A percentile compares a stretch with the other conserved stretches of the same genome.
Evolutionary conservation across 768 basidiomycete genomes (phyloP).

Genomic region (Mycena vulgaris): DNA sequence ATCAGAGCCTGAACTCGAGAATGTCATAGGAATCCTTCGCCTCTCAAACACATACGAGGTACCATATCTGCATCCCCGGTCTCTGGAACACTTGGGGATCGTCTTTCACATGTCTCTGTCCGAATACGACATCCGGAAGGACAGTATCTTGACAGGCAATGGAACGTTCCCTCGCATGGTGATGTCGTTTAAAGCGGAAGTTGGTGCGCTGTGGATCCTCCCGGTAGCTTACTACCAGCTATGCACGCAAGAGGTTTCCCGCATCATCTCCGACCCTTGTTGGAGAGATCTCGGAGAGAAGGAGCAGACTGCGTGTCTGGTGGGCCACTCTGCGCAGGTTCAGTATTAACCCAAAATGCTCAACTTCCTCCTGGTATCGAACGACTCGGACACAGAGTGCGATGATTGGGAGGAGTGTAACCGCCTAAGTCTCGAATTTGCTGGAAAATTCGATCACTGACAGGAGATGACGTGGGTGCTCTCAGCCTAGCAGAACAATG

Average conservation of each 20-base stretch:
- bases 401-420: neutral
- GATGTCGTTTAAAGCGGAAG: neutral
- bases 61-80: neutral
- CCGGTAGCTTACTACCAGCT: neutral
- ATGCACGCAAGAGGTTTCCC: neutral
- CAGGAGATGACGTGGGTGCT: too few species aligned
- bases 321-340: neutral
- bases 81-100: neutral
- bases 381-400: neutral
- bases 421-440: neutral
- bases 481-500: neutral
- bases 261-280: neutral
- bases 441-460: neutral
- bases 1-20: neutral
- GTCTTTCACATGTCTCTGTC: neutral
- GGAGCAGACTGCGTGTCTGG: neutral
- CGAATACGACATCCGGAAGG: neutral
- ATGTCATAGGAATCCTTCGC: neutral
- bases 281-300: neutral
- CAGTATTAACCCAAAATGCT: neutral
- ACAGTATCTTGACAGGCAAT: too few species aligned
- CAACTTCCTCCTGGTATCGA: neutral
- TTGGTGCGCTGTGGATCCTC: constrained; percentile 10
- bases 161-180: neutral
- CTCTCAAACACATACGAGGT: constrained; percentile 20